Evolutionary conservation across 2,329 filamentous ascomycete species (phyloP).

Genomic region (Elsinoe fawcettii): DNA sequence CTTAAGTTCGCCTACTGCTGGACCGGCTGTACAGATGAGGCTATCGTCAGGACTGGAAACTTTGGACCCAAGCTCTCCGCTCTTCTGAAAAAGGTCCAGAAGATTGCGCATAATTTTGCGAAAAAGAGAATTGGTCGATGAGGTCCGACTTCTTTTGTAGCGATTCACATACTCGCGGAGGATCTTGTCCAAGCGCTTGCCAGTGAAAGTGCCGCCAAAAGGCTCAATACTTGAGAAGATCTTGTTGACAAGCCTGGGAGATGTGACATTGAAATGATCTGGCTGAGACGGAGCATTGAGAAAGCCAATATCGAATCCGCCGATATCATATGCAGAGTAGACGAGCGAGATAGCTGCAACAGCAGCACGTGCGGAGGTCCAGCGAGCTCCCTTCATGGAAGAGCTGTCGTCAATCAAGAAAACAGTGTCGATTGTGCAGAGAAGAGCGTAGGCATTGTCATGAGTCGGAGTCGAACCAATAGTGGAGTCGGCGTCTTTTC

Average conservation of each 20-base stretch:
- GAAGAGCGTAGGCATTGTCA: slow-evolving; percentile 68
- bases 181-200: slow-evolving; percentile 61
- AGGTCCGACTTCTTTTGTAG: too few species aligned
- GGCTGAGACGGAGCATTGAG: slow-evolving; percentile 60
- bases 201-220: slow-evolving; percentile 63
- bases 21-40: background rate
- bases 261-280: slow-evolving; percentile 59
- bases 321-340: slow-evolving; percentile 67
- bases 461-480: slow-evolving; percentile 23
- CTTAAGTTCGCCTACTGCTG: slow-evolving; percentile 46
- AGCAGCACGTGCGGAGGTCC: slow-evolving; percentile 65
- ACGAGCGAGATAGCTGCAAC: slow-evolving; percentile 70
- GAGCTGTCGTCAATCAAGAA: slow-evolving; percentile 90
- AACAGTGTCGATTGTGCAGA: slow-evolving; percentile 72
- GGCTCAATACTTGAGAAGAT: slow-evolving; percentile 67
- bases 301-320: slow-evolving; percentile 89
- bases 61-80: slow-evolving; percentile 18
- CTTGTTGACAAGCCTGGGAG: slow-evolving; percentile 49
- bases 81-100: too few species aligned
- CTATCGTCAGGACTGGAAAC: slow-evolving; percentile 27
- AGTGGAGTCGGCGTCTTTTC: slow-evolving; percentile 23
- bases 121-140: too few species aligned
- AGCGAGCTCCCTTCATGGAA: slow-evolving; percentile 69
- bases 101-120: too few species aligned
- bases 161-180: slow-evolving; percentile 61